Base-by-base conservation (phyloP, 2,329 filamentous ascomycete species). In the Alternaria gaisen region DNA sequence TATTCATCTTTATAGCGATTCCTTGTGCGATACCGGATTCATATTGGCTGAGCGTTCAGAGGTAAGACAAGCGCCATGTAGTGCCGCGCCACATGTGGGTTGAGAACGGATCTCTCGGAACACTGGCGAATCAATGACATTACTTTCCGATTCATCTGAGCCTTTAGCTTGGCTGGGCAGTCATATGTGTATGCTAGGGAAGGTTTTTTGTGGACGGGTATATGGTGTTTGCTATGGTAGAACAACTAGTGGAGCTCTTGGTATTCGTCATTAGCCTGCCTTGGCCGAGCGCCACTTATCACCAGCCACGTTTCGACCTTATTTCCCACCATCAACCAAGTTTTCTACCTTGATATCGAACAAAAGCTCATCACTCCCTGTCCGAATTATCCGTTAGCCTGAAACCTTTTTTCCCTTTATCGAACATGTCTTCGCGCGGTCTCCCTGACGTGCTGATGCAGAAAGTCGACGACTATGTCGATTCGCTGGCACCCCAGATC, bases 391-490 rank as follows among this genome's bases (percentile, higher is more conserved):
- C 24, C 26, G 20, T 16, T 24, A 38, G 30, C 42, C 32, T 32
- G 20, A 46, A 20, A 10, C 11, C 3, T 28, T 24, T n/a, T 16
- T 30, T 16, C 7, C 7, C 28, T n/a, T 14, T 18, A 48, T 32
- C 26, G n/a, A 46, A 14, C 26, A 69, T 71, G 68, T 67, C 69
- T 16, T 72, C 69, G 9, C 58, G 42, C 22, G 64, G 66, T 40
- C 58, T 72, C 24, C 60, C 70, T 18, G 72, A 74, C 42, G 67
- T 70, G 30, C 51, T 74, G 41, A 65, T 70, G 53, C 65, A 72
- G 42, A 72, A 73, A 36, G 69, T 73, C 40, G 72, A 74, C 51
- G 70, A 71, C 5, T 74, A 74, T 48, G 71, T 74, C 24, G 71
- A 74, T 55, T 72, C 70, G 30, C 68, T 74, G 8, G 72, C 72